Evolutionary conservation across 2,329 filamentous ascomycete species (phyloP), one percentile per base, ranked within the genome.

Genomic region (Fusarium incarnatum): DNA sequence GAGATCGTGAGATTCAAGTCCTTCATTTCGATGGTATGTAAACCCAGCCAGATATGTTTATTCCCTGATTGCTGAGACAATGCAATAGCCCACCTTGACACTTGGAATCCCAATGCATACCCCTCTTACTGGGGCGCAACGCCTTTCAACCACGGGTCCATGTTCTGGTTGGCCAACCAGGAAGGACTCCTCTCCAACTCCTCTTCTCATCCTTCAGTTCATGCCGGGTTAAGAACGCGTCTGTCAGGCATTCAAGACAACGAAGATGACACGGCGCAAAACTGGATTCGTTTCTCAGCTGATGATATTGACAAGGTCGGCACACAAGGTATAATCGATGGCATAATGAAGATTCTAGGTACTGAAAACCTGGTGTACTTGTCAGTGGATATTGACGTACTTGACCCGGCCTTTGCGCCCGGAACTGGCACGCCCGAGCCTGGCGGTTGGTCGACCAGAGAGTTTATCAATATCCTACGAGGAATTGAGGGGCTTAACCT

Each of bases 281-380:
- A 92, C 65, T 97, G 94, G 87, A 80, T 92, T 62, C 89, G 93
- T 16, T 92, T 97, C 72, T 86, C 88, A 3, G 88, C 92, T 11
- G 93, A 97, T 78, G 94, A 97, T 72, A 93, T 97, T 63, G 94
- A 97, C 79, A 93, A 94, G 27, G 80, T 96, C 12, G 94, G 94
- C 28, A 86, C 89, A 0, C 82, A 84, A 66, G 93, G 92, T 4
- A 85, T 97, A 63, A 86, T 94, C 18, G 82, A 88, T 20, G 82
- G 83, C 44, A 97, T 97, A 76, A 83, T 97, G 77, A 79, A 86
- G 9, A 86, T 89, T 2, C 89, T 97, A 8, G 93, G 93, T 1
- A 91, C 89, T 22, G 88, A 93, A 69, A 89, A 88, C 70, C 93
- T 93, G 0, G 93, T 97, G 2, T 97, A 97, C 76, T 82, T 97